Conservation (phyloP, 1,284 basidiomycete species). For the Cerioporus squamosus region DNA sequence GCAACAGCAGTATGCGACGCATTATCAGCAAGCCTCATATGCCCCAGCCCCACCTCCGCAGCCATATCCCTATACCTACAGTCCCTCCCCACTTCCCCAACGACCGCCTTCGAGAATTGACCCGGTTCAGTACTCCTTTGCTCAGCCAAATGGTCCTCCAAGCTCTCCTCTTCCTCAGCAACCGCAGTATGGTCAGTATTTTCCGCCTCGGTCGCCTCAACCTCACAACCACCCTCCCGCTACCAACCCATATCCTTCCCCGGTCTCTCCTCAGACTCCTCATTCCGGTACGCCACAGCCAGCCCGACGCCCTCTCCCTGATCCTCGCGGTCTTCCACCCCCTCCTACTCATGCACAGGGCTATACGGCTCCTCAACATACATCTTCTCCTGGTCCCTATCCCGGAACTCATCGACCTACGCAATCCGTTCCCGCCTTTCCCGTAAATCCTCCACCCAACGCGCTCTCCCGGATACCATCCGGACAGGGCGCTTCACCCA, state of each 20-base stretch:
- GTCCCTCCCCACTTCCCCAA: not conserved
- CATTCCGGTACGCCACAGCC: constrained; percentile 15
- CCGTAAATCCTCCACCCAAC: not conserved
- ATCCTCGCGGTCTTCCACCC: constrained; percentile 19
- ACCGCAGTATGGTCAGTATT: constrained; percentile 4
- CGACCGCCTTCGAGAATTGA: constrained; percentile 13
- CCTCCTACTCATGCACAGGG: constrained; percentile 7
- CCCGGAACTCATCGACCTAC: constrained; percentile 20
- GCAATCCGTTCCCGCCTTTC: constrained; percentile 17
- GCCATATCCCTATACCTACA: not conserved
- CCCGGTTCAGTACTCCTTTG: constrained; percentile 6
- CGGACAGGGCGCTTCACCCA: constrained; percentile 5
- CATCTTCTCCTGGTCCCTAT: constrained; percentile 16
- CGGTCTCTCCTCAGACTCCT: constrained; percentile 19
- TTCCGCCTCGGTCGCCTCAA: constrained; percentile 15
- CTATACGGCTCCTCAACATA: constrained; percentile 15
- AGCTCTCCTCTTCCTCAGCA: constrained; percentile 11
- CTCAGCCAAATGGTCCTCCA: constrained; percentile 3
- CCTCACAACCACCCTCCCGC: constrained; percentile 2
- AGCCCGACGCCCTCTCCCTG: constrained; percentile 26
- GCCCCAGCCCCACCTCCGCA: constrained; percentile 1
- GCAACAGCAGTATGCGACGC: constrained; percentile 14
- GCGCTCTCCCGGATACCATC: constrained; percentile 5
- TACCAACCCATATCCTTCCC: constrained; percentile 23
- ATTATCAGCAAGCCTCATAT: constrained; percentile 16